Base-by-base conservation (phyloP, 805 yeast species). In the Candida adriatica region DNA sequence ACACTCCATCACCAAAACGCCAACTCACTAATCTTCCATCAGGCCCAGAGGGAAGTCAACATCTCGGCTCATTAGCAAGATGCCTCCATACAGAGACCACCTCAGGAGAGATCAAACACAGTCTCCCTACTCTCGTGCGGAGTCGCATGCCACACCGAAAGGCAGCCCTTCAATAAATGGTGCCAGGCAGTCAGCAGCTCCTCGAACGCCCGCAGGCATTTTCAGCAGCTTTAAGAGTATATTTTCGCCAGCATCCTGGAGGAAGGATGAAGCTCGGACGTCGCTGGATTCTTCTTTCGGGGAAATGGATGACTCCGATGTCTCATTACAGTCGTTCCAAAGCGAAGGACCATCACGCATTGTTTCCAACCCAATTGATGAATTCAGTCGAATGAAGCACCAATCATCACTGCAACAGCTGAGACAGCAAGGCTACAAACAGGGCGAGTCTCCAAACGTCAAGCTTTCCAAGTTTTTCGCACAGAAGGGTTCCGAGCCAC, bases 401-500 rank as follows among this genome's bases (percentile, higher is more conserved):
- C 27, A 32, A 15, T 6, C 22, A 26, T 30, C 24, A 18, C 13
- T 35, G 5, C 33, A 31, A 13, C 39, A 31, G 8, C 6, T 31
- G 16, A 17, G 34, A 6, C 14, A 13, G 5, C 26, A 22, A 7
- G 20, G 20, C 6, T 22, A 31, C 24, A 11, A 28, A 8, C 24
- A 36, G 16, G 26, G 30, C 11, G 37, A 29, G 33, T 59, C 66
- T 11, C 76, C 79, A 5, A 80, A 79, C 56, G 74, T 70, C 18
- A 67, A 71, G 19, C 57, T 84, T 29, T 79, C 86, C 9, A 72
- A 67, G 18, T 84, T 85, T 50, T 84, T 84, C 54, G 64, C 65
- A n/a, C 62, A 59, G 26, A 84, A 82, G 51, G 94, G 94, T n/a
- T 71, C 75, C 34, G 58, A 58, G n/a, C 86, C 90, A 5, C 61